Evolutionary conservation across 306 rosid species (phyloP).

Genomic region (Dalbergia oliveri): DNA sequence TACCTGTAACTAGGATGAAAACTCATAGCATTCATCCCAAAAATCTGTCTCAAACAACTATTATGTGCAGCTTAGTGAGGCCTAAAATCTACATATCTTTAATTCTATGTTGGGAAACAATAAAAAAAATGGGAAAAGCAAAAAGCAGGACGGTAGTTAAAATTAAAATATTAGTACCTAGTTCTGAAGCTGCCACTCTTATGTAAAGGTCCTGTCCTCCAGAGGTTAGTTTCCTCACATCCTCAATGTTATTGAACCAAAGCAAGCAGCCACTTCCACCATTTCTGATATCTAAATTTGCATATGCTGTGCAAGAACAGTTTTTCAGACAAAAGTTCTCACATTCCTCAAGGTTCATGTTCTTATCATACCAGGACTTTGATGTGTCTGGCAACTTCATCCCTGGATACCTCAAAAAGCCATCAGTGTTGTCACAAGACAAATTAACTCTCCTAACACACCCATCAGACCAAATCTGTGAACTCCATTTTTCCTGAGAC

Average conservation of each 20-base stretch:
- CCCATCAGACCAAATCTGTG: constrained; percentile 45
- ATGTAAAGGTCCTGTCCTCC: constrained; percentile 57
- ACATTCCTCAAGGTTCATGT: constrained; percentile 44
- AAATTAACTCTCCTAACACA: constrained; percentile 42
- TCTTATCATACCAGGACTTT: constrained; percentile 43
- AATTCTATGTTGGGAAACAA: neutral
- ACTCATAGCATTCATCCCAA: constrained; percentile 7
- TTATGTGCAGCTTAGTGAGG: constrained; percentile 7
- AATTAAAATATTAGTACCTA: constrained; percentile 38
- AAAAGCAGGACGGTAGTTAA: neutral
- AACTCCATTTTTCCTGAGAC: constrained; percentile 38
- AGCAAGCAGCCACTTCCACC: constrained; percentile 60
- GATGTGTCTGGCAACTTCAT: constrained; percentile 45
- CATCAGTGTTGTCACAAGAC: constrained; percentile 39
- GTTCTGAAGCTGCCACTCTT: constrained; percentile 51
- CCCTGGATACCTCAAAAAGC: constrained; percentile 19
- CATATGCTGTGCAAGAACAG: constrained; percentile 54
- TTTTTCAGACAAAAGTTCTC: constrained; percentile 39
- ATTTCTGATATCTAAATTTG: constrained; percentile 45
- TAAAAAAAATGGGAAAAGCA: neutral
- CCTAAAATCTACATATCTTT: neutral
- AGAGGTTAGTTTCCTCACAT: constrained; percentile 23
- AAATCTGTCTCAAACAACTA: neutral
- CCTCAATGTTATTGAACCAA: constrained; percentile 52
- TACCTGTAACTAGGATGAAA: neutral